These are phyloP conservation scores for Phialocephala sp. DNA, from an alignment of 2,329 filamentous ascomycete species.

Conservation along the genomic window DNA sequence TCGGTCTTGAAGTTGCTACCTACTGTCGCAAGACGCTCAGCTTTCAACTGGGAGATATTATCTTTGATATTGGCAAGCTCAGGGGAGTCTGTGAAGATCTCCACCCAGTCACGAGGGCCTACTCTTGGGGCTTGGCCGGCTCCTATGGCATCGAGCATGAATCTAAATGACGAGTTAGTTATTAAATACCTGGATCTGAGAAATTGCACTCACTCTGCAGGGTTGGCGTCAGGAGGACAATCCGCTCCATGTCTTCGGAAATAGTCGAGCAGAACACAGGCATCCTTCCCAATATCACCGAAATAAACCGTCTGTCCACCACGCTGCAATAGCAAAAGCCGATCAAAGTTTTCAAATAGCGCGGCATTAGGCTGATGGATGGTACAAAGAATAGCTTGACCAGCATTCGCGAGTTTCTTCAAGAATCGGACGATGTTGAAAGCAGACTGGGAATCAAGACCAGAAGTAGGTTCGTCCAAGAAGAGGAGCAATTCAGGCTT, in stretches of 20 bases:
- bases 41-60: constrained; percentile 61
- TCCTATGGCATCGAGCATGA: constrained; percentile 62
- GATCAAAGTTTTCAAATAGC: constrained; percentile 72
- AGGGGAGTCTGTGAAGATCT: constrained; percentile 64
- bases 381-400: constrained; percentile 72
- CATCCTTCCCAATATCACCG: constrained; percentile 69
- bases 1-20: constrained; percentile 43
- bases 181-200: background rate
- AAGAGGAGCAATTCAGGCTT: constrained; percentile 65
- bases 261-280: constrained; percentile 58
- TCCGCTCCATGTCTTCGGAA: constrained; percentile 52
- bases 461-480: constrained; percentile 64
- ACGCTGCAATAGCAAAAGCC: constrained; percentile 65
- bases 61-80: constrained; percentile 61
- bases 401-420: constrained; percentile 62
- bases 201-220: constrained; percentile 56
- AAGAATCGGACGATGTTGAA: constrained; percentile 67
- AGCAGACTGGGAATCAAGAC: constrained; percentile 62
- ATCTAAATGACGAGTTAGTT: background rate
- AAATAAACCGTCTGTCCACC: constrained; percentile 72
- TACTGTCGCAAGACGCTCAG: constrained; percentile 53
- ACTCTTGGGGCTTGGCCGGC: constrained; percentile 66
- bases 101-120: constrained; percentile 67
- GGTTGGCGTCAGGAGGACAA: constrained; percentile 59
- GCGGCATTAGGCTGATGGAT: constrained; percentile 75